Evolutionary conservation across 2,329 filamentous ascomycete species (phyloP).

Genomic region (Fusarium chaquense): DNA sequence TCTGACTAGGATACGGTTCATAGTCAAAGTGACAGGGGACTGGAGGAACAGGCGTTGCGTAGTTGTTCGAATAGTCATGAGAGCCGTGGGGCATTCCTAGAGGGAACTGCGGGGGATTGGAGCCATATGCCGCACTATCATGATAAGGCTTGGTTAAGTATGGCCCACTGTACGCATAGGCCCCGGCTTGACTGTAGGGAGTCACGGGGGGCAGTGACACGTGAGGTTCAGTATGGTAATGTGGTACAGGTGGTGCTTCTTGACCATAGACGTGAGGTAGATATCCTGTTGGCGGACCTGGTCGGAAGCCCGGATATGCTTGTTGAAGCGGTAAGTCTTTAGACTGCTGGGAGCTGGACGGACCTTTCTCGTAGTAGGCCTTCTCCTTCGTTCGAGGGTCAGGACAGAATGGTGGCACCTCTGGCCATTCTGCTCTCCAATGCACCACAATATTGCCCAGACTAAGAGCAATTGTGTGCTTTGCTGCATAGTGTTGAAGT

Average conservation of each 20-base stretch:
- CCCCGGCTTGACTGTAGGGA: slow-evolving; percentile 20
- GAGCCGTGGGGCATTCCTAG: slow-evolving; percentile 9
- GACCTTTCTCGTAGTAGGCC: slow-evolving; percentile 25
- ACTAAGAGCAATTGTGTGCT: slow-evolving; percentile 79
- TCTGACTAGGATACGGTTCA: slow-evolving; percentile 15
- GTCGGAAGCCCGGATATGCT: slow-evolving; percentile 25
- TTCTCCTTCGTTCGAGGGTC: slow-evolving; percentile 60
- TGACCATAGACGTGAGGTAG: slow-evolving; percentile 30
- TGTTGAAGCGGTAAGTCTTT: slow-evolving; percentile 6
- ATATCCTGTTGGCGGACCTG: slow-evolving; percentile 27
- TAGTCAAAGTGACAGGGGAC: slow-evolving; percentile 7
- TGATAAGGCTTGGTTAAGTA: slow-evolving; percentile 27
- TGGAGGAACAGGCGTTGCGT: slow-evolving; percentile 9
- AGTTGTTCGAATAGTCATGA: slow-evolving; percentile 9
- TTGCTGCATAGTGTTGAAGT: slow-evolving; percentile 85
- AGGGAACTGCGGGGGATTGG: slow-evolving; percentile 26
- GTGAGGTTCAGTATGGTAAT: slow-evolving; percentile 22
- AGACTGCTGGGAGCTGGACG: slow-evolving; percentile 8
- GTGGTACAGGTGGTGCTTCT: slow-evolving; percentile 11
- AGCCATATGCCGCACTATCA: slow-evolving; percentile 21
- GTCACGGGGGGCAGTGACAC: slow-evolving; percentile 10
- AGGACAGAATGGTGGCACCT: slow-evolving; percentile 76
- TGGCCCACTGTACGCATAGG: slow-evolving; percentile 25
- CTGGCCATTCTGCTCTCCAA: slow-evolving; percentile 86
- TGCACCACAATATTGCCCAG: slow-evolving; percentile 78